Evolutionary conservation across 108 stramenopile species (phyloP), one percentile per base, ranked within the genome.

Genomic region (Nitzschia sp.): DNA sequence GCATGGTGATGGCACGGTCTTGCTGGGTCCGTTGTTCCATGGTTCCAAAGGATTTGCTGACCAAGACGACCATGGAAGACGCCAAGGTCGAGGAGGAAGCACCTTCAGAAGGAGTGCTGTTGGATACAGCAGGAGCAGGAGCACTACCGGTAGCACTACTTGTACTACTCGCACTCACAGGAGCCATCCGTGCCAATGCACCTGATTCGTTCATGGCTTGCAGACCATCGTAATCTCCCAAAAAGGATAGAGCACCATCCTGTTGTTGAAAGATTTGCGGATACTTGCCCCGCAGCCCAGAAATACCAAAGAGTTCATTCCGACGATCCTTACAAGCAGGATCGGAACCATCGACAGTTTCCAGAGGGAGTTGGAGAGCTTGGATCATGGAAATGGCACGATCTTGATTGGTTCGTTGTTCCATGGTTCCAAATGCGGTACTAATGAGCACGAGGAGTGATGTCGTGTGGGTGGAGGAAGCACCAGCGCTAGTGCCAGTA

Each of bases 221-320:
- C 40, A 79, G 44, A 19, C 57, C 54, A 14, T 79, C 78, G 24
- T 38, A 78, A 53, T 72, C 67, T 14, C 82, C 82, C 7, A 77
- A 29, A 46, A 75, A 78, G 2, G 61, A 7, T 7, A 41, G 41
- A 11, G 10, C 22, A 24, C 26, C 53, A 14, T 57, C 46, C 6
- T 15, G 17, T 15, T 15, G 14, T 6, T 5, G 3, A 67, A 86
- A 88, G 57, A 88, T 86, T 51, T 88, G 87, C 1, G 87, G 87
- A 67, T 82, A 88, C 20, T 82, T 75, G 10, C 72, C 87, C 2
- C 84, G 59, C 14, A 72, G 15, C 0, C 84, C 85, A 63, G 78
- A 80, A 40, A 86, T 75, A 7, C 41, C 69, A 62, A 85, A 86
- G 20, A 87, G 66, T 46, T 72, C 57, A 68, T 83, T 74, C 19